Base-by-base conservation (phyloP, 2,329 filamentous ascomycete species). In the Botrytis elliptica region DNA sequence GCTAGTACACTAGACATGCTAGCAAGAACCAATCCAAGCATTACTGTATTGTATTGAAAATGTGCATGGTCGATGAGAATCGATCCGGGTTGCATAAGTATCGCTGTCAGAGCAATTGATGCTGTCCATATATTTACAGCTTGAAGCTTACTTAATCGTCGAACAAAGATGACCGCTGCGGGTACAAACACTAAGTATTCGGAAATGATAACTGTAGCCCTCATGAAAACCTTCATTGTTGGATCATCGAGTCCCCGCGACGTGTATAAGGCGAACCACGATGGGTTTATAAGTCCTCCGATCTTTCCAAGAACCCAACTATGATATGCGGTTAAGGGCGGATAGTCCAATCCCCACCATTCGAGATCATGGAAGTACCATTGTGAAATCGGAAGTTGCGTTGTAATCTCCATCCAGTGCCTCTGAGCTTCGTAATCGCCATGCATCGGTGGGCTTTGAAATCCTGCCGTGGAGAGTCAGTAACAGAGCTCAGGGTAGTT, bases 311-410 rank as follows among this genome's bases (percentile, higher is more conserved):
- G 85, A n/a, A 96, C 81, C 95, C 95, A 98, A 85, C 95, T 98
- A 83, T 99, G 96, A 84, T 99, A 99, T 70, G 96, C 97, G 71
- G 96, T 99, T 84, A 99, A 88, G 70, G 96, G 96, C 73, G 96
- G 96, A 82, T 99, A 99, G 84, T 99, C 96, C 77, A 99, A 87
- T 0, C 97, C 97, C 96, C 96, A 99, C 91, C 95, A 99, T 80
- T 95, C 88, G 63, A 98, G 86, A 81, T 99, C 95, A 82, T 99
- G 94, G 81, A 97, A 97, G 83, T 99, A 99, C 96, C 97, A 99
- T 82, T 96, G 92, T 18, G 94, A 96, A 55, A 97, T 87, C 22
- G 96, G 96, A 2, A 99, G 86, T 74, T 97, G 90, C 14, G 90
- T 93, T 2, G 96, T 98, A 77, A 99, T 86, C 81, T 99, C 96